Conservation (phyloP, 306 rosid species). For the Fagus crenata region DNA sequence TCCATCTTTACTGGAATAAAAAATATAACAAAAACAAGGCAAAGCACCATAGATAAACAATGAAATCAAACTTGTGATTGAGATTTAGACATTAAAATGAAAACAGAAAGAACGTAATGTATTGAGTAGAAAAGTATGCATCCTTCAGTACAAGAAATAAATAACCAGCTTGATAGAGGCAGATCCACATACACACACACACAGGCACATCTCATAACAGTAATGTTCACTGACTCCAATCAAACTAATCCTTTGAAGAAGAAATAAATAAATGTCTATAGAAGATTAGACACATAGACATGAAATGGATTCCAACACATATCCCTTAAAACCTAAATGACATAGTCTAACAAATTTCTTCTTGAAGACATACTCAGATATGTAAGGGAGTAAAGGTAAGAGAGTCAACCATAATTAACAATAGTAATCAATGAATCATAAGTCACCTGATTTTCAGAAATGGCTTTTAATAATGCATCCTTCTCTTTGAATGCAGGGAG, state of each 20-base stretch:
- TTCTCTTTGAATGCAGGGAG: conserved; percentile 86
- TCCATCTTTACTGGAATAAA: too few species aligned
- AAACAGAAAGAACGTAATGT: not conserved
- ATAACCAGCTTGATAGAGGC: not conserved
- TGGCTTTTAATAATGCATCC: conserved; percentile 65
- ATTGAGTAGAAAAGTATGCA: not conserved
- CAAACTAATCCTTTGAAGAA: not conserved
- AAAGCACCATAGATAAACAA: too few species aligned
- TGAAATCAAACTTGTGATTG: too few species aligned
- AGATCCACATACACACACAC: not conserved
- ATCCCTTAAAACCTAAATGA: not conserved
- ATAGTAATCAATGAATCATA: not conserved
- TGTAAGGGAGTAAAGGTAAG: not conserved
- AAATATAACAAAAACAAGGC: too few species aligned
- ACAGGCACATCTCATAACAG: not conserved
- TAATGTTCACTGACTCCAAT: not conserved
- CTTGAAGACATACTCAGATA: not conserved
- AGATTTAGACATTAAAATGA: not conserved
- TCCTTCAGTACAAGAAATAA: not conserved
- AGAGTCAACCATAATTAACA: not conserved
- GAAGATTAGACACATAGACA: not conserved
- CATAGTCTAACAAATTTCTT: not conserved
- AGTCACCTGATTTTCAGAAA: conserved; percentile 78
- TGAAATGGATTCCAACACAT: not conserved
- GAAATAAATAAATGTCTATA: not conserved